Base-by-base conservation (phyloP, 352 stramenopile species). In the Pythium monospermum region DNA sequence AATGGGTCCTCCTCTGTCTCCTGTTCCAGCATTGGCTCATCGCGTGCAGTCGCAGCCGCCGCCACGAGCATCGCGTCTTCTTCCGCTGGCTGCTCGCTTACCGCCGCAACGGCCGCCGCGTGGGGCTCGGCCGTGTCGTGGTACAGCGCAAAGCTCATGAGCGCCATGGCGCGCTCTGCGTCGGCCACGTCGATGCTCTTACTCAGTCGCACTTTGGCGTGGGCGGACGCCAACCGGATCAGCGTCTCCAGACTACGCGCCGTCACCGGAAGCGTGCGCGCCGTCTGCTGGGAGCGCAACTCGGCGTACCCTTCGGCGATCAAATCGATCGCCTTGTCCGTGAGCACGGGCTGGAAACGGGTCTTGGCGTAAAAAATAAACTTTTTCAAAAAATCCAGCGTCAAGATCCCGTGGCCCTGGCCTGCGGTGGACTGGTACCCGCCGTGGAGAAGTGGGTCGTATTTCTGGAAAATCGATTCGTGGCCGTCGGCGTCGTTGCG, bases 291-390 rank as follows among this genome's bases (percentile, higher is more conserved):
- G 44, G 88, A 95, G 18, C 97, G 89, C 56, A 99, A 86, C 65
- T 98, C 95, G 1, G 96, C 92, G 76, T 99, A 99, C 11, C 88
- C 83, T 47, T 96, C 94, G 4, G 96, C 87, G 57, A 99, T 99
- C 22, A 95, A 84, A 42, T 99, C 95, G 35, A 91, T 91, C 2
- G 85, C 83, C 22, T 54, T 72, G 57, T 94, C 83, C 10, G 85
- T 93, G 38, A 95, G 61, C 59, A 92, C 80, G 8, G 85, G 85
- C 53, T 93, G 72, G 56, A 93, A 87, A 21, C 94, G 87, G 32
- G 79, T 97, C 75, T 99, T 99, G 27, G 96, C 97, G 84, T 98
- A 99, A 72, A 98, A 94, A 57, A 99, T 90, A 67, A 98, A 99
- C 79, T 99, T 99, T 57, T 98, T 96, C 26, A 99, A 71, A 57